Base-by-base conservation (phyloP, 805 yeast genomes). In the Danielia reshetovae region DNA sequence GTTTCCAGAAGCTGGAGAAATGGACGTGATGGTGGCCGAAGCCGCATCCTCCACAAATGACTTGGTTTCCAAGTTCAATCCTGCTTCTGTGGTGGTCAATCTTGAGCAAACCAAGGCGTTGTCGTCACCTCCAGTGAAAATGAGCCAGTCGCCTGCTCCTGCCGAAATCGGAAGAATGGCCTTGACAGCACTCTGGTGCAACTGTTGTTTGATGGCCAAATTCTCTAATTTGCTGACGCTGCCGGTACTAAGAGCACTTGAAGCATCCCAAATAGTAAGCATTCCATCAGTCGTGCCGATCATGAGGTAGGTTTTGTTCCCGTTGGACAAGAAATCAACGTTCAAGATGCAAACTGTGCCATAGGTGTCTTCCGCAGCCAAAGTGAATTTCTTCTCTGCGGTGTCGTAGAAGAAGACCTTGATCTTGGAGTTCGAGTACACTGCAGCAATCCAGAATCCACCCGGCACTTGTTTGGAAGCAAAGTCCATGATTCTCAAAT, bases 111-210 rank as follows among this genome's bases (percentile, higher is more conserved):
- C 38, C 21, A 82, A 51, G 0, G 87, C 83, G 58, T 90, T 89
- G 51, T 93, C 98, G 54, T 93, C 98, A 35, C 98, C 97, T 21
- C 96, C 97, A 1, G 96, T 77, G 4, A 78, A 62, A 4, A 85
- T 55, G 4, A 30, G 43, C 15, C 59, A 51, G 2, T 61, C 38
- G 6, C 40, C 29, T 0, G 28, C 27, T n/a, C n/a, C n/a, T 3
- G 27, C 36, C 2, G 40, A 48, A 9, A 57, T 32, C 2, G 65
- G 32, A 10, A 59, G 68, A n/a, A 85, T 51, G 1, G 82, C 72
- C 42, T 87, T 85, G 30, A 90, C 72, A 25, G 96, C 87, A 24
- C 90, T 86, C 55, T 89, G 96, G 51, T 93, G 98, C 9, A 86
- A 63, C 34, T 62, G 74, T 34, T 75, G 71, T 31, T 68, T 63